These are phyloP conservation scores for Bryoglossum gracile DNA, from an alignment of 495 filamentous ascomycete genomes.

Conservation along the genomic window DNA sequence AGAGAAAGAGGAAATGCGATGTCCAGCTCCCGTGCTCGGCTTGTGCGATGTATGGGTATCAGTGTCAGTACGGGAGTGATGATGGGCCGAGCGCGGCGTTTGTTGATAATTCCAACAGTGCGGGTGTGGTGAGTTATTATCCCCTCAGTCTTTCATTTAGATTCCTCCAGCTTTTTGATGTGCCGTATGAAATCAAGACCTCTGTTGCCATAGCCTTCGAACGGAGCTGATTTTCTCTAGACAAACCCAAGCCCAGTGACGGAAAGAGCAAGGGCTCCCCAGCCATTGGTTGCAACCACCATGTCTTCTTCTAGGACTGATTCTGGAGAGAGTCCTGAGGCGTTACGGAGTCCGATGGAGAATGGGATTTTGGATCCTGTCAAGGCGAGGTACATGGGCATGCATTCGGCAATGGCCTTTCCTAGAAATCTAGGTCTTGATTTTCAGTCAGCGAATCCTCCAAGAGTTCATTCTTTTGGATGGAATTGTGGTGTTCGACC, in stretches of 20 bases:
- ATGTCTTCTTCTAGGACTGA: background rate
- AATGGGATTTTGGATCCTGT: slow-evolving; percentile 27
- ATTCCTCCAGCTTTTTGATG: too few species aligned
- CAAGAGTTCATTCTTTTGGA: slow-evolving; percentile 42
- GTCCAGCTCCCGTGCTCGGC: slow-evolving; percentile 37
- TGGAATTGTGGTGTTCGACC: slow-evolving; percentile 45
- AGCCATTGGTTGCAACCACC: background rate
- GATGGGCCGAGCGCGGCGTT: slow-evolving; percentile 4
- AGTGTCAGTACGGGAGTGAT: slow-evolving; percentile 34
- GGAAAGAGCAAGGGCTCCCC: background rate
- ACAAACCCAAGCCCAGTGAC: background rate
- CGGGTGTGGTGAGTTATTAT: too few species aligned
- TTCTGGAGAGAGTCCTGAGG: slow-evolving; percentile 6
- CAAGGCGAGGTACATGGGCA: slow-evolving; percentile 30
- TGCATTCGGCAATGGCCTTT: slow-evolving; percentile 46
- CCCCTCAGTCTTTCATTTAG: too few species aligned
- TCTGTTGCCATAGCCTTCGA: too few species aligned
- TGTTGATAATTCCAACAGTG: slow-evolving; percentile 8
- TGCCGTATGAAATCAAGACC: too few species aligned
- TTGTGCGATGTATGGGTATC: slow-evolving; percentile 40
- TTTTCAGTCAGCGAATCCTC: slow-evolving; percentile 41
- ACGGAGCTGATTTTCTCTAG: too few species aligned
- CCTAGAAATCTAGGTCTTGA: slow-evolving; percentile 42
- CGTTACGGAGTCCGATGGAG: slow-evolving; percentile 6
- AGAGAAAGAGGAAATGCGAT: slow-evolving; percentile 45